Conservation (phyloP, 208 protist species). For the Wallacemonas sp. region DNA sequence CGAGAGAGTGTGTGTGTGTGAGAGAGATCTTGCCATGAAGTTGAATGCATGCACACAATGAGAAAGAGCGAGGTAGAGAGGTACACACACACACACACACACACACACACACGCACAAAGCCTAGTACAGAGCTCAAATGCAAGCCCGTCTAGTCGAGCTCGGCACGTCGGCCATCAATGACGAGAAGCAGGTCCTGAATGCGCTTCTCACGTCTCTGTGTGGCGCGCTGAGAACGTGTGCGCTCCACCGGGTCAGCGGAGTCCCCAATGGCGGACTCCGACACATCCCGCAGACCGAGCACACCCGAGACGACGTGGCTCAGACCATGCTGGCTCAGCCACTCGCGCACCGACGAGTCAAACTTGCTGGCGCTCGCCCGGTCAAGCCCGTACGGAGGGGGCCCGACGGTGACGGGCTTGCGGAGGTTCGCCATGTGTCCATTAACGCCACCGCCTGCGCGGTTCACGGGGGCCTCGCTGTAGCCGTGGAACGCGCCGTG, state of each 20-base stretch:
- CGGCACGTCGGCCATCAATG: slow-evolving; percentile 55
- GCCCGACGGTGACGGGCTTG: slow-evolving; percentile 15
- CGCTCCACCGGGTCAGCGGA: slow-evolving; percentile 7
- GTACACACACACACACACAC: neutral
- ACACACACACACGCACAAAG: neutral
- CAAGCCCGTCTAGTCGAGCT: slow-evolving; percentile 24
- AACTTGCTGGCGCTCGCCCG: slow-evolving; percentile 87
- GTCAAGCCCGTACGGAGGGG: slow-evolving; percentile 67
- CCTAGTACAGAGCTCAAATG: neutral
- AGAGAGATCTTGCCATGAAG: no score
- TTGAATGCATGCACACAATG: no score
- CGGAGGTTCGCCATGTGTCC: neutral
- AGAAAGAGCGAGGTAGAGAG: no score
- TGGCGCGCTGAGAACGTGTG: slow-evolving; percentile 32
- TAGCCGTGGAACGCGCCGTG: slow-evolving; percentile 66
- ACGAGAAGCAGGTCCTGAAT: slow-evolving; percentile 51
- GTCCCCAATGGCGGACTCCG: slow-evolving; percentile 18
- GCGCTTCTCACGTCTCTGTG: slow-evolving; percentile 41
- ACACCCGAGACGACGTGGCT: slow-evolving; percentile 73
- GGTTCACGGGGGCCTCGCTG: neutral
- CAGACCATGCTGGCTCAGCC: slow-evolving; percentile 80
- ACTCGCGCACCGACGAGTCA: slow-evolving; percentile 78
- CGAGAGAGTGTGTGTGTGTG: no score
- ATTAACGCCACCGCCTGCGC: slow-evolving; percentile 12
- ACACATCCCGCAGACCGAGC: slow-evolving; percentile 54